Conservation (phyloP, 2,329 filamentous ascomycete genomes). For the Biscogniauxia mediterranea region DNA sequence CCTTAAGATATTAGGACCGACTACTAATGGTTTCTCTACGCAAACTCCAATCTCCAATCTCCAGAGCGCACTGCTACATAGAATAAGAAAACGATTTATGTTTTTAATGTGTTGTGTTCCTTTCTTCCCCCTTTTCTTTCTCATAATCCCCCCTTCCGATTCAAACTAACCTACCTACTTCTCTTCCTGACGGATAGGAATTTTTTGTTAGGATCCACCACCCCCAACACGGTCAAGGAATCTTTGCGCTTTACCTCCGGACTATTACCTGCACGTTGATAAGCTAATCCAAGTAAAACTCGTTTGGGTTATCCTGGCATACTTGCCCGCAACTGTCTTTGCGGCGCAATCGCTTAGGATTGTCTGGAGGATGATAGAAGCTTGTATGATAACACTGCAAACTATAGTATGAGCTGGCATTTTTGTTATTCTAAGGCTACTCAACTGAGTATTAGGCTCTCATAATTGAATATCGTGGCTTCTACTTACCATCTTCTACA, state of each 20-base stretch:
- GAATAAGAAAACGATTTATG: too few relatives aligned
- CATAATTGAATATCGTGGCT: neutral
- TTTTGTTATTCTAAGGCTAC: neutral
- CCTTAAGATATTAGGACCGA: too few relatives aligned
- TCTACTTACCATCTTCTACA: neutral
- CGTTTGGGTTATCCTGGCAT: neutral
- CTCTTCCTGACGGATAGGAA: neutral
- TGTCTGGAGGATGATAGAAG: neutral
- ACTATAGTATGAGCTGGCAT: neutral
- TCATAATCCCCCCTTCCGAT: neutral
- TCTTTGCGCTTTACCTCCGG: neutral
- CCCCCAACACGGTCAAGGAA: neutral
- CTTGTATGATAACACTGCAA: neutral
- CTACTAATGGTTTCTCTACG: too few relatives aligned
- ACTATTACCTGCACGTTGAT: neutral
- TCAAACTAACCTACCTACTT: too few relatives aligned
- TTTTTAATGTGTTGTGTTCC: too few relatives aligned
- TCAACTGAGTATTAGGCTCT: neutral
- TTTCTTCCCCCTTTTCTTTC: neutral
- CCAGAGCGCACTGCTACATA: too few relatives aligned
- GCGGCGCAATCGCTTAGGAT: neutral
- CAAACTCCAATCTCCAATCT: too few relatives aligned
- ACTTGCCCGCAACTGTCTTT: neutral
- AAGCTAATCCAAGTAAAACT: neutral
- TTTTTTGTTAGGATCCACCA: neutral